A percentile compares a stretch with the other conserved stretches of the same genome.
Evolutionary conservation across 768 basidiomycete species (phyloP).

Genomic region (Dentipellis fragilis): DNA sequence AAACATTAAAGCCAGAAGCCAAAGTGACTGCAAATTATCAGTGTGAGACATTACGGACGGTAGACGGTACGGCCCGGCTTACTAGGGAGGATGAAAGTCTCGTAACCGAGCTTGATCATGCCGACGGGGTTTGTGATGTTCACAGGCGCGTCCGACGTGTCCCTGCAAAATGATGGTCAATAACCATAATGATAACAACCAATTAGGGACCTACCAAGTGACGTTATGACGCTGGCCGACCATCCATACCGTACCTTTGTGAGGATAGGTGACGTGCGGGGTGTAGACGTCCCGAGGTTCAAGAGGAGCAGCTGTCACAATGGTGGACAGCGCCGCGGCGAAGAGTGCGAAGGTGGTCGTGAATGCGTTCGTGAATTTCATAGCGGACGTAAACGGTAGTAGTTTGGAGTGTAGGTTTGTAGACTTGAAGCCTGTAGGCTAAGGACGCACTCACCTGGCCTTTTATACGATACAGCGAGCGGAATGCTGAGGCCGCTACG

Average conservation of each 20-base stretch:
- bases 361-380: conserved; percentile 2
- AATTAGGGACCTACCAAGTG: conserved; percentile 19
- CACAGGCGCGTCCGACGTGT: background rate
- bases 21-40: background rate
- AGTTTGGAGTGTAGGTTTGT: background rate
- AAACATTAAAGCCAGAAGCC: conserved; percentile 1
- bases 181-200: too few species aligned
- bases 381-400: background rate
- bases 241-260: conserved; percentile 16
- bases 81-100: background rate
- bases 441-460: too few species aligned
- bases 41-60: background rate
- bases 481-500: too few species aligned
- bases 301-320: conserved; percentile 1
- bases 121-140: conserved; percentile 17
- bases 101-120: background rate
- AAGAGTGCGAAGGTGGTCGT: background rate
- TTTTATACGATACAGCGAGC: too few species aligned
- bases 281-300: conserved; percentile 16
- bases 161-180: background rate
- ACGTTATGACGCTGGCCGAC: conserved; percentile 16
- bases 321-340: background rate
- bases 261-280: conserved; percentile 19
- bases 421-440: too few species aligned
- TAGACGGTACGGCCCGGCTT: background rate